Conservation (phyloP, 2,329 filamentous ascomycete genomes). For the Lachnellula suecica region DNA sequence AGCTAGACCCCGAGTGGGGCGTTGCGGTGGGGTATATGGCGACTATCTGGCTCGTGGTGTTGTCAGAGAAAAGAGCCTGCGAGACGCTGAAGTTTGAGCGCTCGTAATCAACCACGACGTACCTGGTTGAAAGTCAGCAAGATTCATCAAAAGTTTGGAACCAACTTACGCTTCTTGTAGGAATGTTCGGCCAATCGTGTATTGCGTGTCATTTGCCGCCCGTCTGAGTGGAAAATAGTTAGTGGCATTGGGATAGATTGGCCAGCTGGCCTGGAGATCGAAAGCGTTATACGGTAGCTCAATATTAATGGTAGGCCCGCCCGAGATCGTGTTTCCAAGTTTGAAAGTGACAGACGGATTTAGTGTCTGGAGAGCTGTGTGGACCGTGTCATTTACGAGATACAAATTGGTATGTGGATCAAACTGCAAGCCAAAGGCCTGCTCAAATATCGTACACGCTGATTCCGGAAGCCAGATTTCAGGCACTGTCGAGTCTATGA, state of each 20-base stretch:
- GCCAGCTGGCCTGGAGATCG: constrained; percentile 35
- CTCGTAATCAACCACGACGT: constrained; percentile 37
- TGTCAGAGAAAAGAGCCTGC: too few species aligned
- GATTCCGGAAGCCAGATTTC: background rate
- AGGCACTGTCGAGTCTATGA: background rate
- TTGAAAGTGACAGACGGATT: constrained; percentile 35
- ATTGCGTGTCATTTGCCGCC: constrained; percentile 31
- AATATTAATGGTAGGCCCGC: constrained; percentile 27
- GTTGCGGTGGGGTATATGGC: too few species aligned
- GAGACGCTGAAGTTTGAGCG: constrained; percentile 36
- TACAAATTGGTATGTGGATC: constrained; percentile 22
- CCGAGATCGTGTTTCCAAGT: constrained; percentile 19
- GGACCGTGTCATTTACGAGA: constrained; percentile 26
- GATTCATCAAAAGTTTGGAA: too few species aligned
- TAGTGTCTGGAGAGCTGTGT: constrained; percentile 20
- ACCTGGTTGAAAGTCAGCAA: too few species aligned
- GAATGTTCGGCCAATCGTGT: constrained; percentile 36
- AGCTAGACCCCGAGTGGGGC: too few species aligned
- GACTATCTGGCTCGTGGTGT: too few species aligned
- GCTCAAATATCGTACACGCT: background rate
- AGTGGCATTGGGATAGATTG: constrained; percentile 22
- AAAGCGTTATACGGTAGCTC: constrained; percentile 36
- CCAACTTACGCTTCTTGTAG: constrained; percentile 37
- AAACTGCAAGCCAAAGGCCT: background rate
- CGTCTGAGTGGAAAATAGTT: constrained; percentile 37